phyloP scores from a whole-genome alignment of 495 filamentous ascomycete species.

The Parathielavia appendiculata region DNA sequence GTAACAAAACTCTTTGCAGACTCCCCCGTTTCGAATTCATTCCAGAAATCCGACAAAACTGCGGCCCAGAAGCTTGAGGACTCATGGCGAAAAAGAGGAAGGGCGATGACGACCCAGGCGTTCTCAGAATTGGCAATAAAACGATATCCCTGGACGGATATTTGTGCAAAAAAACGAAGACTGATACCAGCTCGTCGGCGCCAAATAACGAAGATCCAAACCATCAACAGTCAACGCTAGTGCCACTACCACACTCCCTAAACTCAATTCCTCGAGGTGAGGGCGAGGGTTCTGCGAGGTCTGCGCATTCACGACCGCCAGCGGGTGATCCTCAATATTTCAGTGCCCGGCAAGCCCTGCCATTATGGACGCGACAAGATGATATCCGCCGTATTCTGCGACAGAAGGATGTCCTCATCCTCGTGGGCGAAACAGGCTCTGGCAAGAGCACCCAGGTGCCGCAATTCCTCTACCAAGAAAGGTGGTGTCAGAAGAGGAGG shows the following conservation, averaged over 20 bases:
- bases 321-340: slow-evolving; percentile 33
- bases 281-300: background rate
- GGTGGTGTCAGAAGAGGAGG: slow-evolving; percentile 64
- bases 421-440: slow-evolving; percentile 91
- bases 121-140: slow-evolving; percentile 39
- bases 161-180: slow-evolving; percentile 32
- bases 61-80: background rate
- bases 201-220: background rate
- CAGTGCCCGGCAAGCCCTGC: slow-evolving; percentile 55
- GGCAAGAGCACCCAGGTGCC: slow-evolving; percentile 97
- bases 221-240: background rate
- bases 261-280: slow-evolving; percentile 4
- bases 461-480: slow-evolving; percentile 75
- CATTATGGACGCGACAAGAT: slow-evolving; percentile 70
- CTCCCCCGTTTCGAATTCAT: background rate
- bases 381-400: slow-evolving; percentile 62
- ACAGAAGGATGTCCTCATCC: slow-evolving; percentile 69
- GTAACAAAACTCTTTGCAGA: background rate
- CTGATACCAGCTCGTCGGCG: slow-evolving; percentile 10
- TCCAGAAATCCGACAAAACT: too few species aligned
- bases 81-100: slow-evolving; percentile 28
- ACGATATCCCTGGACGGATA: slow-evolving; percentile 40
- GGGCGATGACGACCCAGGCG: slow-evolving; percentile 9
- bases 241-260: background rate
- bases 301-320: background rate